Conservation (phyloP, 176 grass and related monocot species). For the Oryza brachyantha region DNA sequence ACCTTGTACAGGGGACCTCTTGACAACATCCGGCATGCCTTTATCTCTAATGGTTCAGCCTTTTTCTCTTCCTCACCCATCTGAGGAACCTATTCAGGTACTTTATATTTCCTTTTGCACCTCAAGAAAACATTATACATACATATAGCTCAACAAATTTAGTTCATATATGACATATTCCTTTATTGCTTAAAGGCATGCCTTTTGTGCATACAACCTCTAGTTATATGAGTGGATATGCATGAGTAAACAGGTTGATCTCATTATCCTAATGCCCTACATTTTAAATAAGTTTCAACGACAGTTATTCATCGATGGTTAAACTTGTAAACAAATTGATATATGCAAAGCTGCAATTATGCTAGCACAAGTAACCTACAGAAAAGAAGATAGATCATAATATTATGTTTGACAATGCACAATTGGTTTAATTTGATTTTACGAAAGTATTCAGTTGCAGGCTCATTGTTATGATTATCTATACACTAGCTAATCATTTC, state of each 20-base stretch:
- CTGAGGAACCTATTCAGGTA: constrained; percentile 86
- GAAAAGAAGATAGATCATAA: not conserved
- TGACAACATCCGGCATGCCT: constrained; percentile 79
- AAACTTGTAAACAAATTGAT: not conserved
- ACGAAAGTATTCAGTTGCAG: not conserved
- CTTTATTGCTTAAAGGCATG: not conserved
- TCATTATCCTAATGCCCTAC: not conserved
- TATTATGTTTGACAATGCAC: not conserved
- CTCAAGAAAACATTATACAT: not conserved
- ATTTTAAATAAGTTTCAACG: not conserved
- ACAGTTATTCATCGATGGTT: not conserved
- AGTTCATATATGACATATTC: not conserved
- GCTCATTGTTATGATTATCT: not conserved
- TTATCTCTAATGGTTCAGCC: constrained; percentile 88
- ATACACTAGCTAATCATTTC: not conserved
- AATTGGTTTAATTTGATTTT: not conserved
- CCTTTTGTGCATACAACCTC: not conserved
- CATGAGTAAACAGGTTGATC: not conserved
- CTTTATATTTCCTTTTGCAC: not conserved
- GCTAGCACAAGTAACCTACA: not conserved
- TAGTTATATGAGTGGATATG: not conserved
- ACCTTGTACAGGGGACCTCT: constrained; percentile 83
- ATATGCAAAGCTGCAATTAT: not conserved
- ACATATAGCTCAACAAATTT: not conserved
- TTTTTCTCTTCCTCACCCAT: constrained; percentile 75